Conservation (phyloP, 192 early-diverging fungal genomes). For the Coemansia erecta region DNA sequence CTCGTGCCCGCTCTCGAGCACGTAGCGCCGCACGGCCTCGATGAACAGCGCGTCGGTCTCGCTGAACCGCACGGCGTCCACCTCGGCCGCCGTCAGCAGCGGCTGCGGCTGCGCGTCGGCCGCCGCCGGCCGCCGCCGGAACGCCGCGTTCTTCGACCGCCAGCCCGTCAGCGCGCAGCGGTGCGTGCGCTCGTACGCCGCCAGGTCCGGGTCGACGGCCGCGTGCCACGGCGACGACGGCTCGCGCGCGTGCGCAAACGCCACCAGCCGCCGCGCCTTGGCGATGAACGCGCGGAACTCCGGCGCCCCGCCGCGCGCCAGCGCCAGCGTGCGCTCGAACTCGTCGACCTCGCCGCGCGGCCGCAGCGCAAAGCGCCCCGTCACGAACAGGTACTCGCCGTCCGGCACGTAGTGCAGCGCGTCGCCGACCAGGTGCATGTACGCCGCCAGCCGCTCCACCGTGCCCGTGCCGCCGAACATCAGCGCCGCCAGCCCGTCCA, state of each 20-base stretch:
- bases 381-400: constrained; percentile 47
- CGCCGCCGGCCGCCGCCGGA: constrained; percentile 4
- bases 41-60: constrained; percentile 57
- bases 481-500: constrained; percentile 35
- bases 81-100: constrained; percentile 11
- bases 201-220: constrained; percentile 19
- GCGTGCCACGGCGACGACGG: constrained; percentile 20
- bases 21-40: constrained; percentile 52
- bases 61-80: constrained; percentile 33
- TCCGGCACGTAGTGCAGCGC: constrained; percentile 55
- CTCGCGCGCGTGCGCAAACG: constrained; percentile 16
- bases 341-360: constrained; percentile 39
- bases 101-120: too few relatives aligned
- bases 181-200: constrained; percentile 7
- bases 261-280: constrained; percentile 47
- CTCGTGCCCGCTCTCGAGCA: constrained; percentile 40
- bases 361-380: constrained; percentile 56
- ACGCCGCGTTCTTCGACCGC: constrained; percentile 2
- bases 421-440: constrained; percentile 58
- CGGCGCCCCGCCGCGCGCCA: constrained; percentile 53
- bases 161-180: constrained; percentile 28
- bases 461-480: constrained; percentile 24
- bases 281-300: constrained; percentile 54
- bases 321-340: constrained; percentile 45
- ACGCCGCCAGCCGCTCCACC: constrained; percentile 55